A percentile compares a stretch with the other conserved stretches of the same genome.
Conservation (phyloP, 2,329 filamentous ascomycete genomes). For the Dichotomopilus funicola region DNA sequence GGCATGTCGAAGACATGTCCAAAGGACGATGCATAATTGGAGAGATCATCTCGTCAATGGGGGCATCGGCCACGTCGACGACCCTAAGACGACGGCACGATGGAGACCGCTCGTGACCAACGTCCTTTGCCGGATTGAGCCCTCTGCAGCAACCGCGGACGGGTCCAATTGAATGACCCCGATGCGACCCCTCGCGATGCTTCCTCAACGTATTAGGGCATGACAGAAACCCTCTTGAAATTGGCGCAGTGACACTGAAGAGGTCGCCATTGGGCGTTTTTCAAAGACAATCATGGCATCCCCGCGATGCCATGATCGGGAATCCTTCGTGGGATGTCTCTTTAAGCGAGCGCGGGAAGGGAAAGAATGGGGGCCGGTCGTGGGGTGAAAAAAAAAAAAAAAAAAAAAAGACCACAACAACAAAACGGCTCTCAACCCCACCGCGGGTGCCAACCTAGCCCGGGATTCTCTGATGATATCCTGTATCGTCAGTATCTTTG, state of each 20-base stretch:
- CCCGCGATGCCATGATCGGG: slow-evolving; percentile 4
- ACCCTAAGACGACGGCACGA: not conserved
- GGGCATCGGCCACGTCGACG: slow-evolving; percentile 7
- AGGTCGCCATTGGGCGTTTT: not conserved
- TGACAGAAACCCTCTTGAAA: not conserved
- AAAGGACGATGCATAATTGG: slow-evolving; percentile 3
- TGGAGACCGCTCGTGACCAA: slow-evolving; percentile 13
- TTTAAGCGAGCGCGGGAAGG: not conserved
- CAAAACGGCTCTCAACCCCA: no score
- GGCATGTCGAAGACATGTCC: not conserved
- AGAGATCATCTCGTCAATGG: not conserved
- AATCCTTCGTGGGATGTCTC: not conserved
- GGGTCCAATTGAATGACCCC: slow-evolving; percentile 1
- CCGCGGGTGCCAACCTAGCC: no score
- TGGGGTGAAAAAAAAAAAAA: not conserved
- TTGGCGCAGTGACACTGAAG: slow-evolving; percentile 3
- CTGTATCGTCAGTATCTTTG: no score
- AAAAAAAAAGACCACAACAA: no score
- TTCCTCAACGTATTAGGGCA: slow-evolving; percentile 2
- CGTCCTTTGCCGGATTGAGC: slow-evolving; percentile 17
- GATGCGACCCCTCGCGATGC: slow-evolving; percentile 9
- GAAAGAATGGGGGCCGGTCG: not conserved
- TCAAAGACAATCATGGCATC: not conserved
- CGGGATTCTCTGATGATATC: no score
- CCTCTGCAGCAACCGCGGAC: slow-evolving; percentile 13